Evolutionary conservation across 306 rosid genomes (phyloP).

Genomic region (Trifolium repens): DNA sequence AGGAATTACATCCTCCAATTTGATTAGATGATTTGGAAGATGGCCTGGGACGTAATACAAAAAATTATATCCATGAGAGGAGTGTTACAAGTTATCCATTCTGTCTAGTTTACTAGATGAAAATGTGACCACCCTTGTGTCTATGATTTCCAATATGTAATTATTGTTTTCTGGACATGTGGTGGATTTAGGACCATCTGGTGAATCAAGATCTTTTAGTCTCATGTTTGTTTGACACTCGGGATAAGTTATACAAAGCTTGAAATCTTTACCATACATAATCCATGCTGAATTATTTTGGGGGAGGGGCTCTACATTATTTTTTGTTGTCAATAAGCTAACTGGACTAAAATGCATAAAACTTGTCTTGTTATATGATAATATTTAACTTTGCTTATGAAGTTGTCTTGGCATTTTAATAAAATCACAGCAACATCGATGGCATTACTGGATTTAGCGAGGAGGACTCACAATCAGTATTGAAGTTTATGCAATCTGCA

Average conservation of each 20-base stretch:
- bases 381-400: constrained; percentile 35
- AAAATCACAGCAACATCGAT: constrained; percentile 67
- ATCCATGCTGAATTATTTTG: background rate
- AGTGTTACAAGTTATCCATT: background rate
- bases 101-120: constrained; percentile 2
- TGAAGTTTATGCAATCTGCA: constrained; percentile 69
- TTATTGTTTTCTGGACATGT: constrained; percentile 6
- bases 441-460: constrained; percentile 84
- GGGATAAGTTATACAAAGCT: background rate
- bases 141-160: constrained; percentile 24
- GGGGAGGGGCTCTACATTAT: background rate
- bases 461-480: constrained; percentile 62
- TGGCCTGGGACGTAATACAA: background rate
- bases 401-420: constrained; percentile 41
- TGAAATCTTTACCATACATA: background rate
- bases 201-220: constrained; percentile 10
- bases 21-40: background rate
- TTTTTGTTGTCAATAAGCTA: background rate
- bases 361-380: constrained; percentile 5
- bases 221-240: background rate
- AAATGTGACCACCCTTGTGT: constrained; percentile 24
- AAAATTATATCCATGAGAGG: background rate
- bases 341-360: constrained; percentile 23
- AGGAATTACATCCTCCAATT: constrained; percentile 7
- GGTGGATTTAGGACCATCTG: constrained; percentile 11